Base-by-base conservation (phyloP, 2,329 filamentous ascomycete genomes). In the Aspergillus sp. region DNA sequence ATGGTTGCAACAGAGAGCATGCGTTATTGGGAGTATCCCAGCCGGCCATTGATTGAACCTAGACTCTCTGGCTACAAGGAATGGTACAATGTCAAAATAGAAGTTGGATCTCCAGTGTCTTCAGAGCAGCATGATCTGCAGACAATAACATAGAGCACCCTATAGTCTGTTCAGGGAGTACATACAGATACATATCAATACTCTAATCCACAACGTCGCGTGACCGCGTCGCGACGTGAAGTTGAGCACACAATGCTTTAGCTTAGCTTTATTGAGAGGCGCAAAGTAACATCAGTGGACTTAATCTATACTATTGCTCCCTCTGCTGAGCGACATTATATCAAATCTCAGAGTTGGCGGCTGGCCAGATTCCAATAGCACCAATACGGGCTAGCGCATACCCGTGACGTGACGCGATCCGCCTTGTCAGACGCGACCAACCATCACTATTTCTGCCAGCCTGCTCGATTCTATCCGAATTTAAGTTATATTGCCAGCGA, bases 381-480 rank as follows among this genome's bases (percentile, higher is more conserved):
- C 54, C 7, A 46, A 59, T 60, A 30, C 1, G 55, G 60, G 47
- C 54, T 65, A 64, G 63, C 58, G 58, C 59, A 55, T 49, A 48
- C 9, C 25, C 25, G 25, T 51, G 53, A 43, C n/a, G 37, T 50
- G 42, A 43, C 49, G 43, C 47, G 46, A 23, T 49, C 44, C 17
- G 45, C 42, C 32, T 43, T 41, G 15, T 32, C 33, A 48, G 41
- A 39, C 46, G 43, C 47, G 48, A 43, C 51, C 53, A 56, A 52
- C 55, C 51, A 52, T 47, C 39, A 39, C 37, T 17, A 39, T 17
- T 22, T 39, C 22, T 30, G 25, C 9, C 25, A 30, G 37, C 7
- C 37, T 10, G 3, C 9, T 12, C 25, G 12, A 4, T 12, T 1
- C 25, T 30, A 10, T 30, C 9, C 25, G 17, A 7, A 17, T 37